Evolutionary conservation across 1,284 basidiomycete genomes (phyloP), one percentile per base, ranked within the genome.

Genomic region (Cystobasidiaceae sp.): DNA sequence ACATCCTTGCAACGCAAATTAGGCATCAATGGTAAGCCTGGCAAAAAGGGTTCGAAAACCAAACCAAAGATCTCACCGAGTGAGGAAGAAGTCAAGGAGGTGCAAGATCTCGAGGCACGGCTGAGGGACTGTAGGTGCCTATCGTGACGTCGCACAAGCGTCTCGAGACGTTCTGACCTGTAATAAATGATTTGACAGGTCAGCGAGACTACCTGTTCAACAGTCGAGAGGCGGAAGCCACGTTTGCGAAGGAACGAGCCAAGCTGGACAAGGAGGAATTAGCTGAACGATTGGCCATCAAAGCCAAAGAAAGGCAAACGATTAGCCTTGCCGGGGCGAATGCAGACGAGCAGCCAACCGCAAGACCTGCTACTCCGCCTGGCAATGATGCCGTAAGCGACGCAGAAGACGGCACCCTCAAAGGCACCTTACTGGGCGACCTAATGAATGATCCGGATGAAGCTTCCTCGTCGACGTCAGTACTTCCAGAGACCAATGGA

Each of bases 351-450:
- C 23, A 25, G 13, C 19, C 17, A n/a, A n/a, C n/a, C n/a, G n/a
- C n/a, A n/a, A n/a, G n/a, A n/a, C n/a, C n/a, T n/a, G n/a, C n/a
- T 27, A 11, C 11, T n/a, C 8, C 32, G n/a, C 8, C 21, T 13
- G 30, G 37, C 3, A 28, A 25, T 43, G 65, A 66, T n/a, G 52
- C 55, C 9, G 60, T 65, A 4, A 58, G 58, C 8, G 70, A 70
- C 9, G 69, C 77, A 75, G 45, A 75, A 73, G 72, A 78, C 72
- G 75, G 78, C 6, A 88, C 87, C 7, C 74, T 97, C 49, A 84
- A 97, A 69, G 82, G 82, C 15, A 86, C 84, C 52, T 79, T 94
- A 67, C 81, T 97, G 39, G 89, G 96, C 49, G 83, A 83, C 28
- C 9, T 82, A 7, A 25, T 30, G 28, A 19, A 39, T 13, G 44